Conservation (phyloP, 2,329 filamentous ascomycete species). For the Eurotiales sp. region DNA sequence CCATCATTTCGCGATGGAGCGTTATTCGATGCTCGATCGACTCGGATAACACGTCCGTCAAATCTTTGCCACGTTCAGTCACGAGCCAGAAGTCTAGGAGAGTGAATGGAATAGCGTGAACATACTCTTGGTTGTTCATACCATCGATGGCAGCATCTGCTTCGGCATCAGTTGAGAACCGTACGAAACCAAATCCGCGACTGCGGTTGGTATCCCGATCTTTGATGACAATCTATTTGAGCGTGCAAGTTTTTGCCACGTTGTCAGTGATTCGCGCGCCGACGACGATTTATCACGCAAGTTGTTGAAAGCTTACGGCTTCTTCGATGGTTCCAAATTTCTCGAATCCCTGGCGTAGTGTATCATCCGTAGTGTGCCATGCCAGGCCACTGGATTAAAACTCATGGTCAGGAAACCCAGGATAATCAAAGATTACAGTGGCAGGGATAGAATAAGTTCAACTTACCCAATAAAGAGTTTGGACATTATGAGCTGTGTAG, state of each 20-base stretch:
- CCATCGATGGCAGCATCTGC: constrained; percentile 40
- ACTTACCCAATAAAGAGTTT: constrained; percentile 89
- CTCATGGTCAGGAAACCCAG: background rate
- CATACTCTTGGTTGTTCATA: constrained; percentile 66
- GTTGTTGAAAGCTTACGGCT: constrained; percentile 67
- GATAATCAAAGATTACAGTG: constrained; percentile 14
- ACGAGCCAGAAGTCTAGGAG: constrained; percentile 18
- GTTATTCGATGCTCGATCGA: constrained; percentile 90
- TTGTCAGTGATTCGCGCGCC: background rate
- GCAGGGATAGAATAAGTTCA: constrained; percentile 9
- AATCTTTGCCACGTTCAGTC: constrained; percentile 57
- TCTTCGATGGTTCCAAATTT: constrained; percentile 89
- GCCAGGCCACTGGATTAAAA: constrained; percentile 72
- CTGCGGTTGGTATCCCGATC: constrained; percentile 95
- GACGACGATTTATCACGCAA: background rate
- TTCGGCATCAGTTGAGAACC: constrained; percentile 58
- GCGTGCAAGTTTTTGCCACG: background rate
- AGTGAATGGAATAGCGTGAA: constrained; percentile 17
- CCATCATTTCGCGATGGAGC: constrained; percentile 55
- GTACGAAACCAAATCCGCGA: constrained; percentile 95
- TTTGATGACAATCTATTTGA: constrained; percentile 82
- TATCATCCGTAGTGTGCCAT: constrained; percentile 93
- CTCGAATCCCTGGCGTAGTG: constrained; percentile 85
- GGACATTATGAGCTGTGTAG: constrained; percentile 59
- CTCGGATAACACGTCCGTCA: constrained; percentile 88